A percentile compares a stretch with the other conserved stretches of the same genome.
Evolutionary conservation across 2,329 filamentous ascomycete genomes (phyloP).

Genomic region (Pleurostoma richardsiae): DNA sequence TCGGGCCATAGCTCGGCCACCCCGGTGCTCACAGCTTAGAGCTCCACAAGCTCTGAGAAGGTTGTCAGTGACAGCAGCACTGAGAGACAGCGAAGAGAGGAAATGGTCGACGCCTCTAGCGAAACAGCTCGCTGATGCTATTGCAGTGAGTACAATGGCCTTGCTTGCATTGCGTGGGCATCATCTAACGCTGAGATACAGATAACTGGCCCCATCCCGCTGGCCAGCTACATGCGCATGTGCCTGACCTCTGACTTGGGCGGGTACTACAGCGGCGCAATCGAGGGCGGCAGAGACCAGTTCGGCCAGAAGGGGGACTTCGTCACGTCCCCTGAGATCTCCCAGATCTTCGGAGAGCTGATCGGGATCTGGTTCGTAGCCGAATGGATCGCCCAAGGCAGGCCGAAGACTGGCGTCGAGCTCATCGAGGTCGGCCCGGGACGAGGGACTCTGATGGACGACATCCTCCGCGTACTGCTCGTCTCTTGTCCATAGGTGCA

Average conservation of each 20-base stretch:
- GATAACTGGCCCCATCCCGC: constrained; percentile 81
- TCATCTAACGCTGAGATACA: constrained; percentile 10
- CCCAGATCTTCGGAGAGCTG: constrained; percentile 92
- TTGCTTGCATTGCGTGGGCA: background rate
- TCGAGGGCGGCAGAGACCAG: constrained; percentile 67
- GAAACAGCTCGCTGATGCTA: constrained; percentile 80
- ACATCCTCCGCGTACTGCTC: constrained; percentile 76
- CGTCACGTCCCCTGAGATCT: constrained; percentile 95
- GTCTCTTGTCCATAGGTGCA: background rate
- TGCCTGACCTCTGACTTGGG: constrained; percentile 86
- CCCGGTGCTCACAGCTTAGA: background rate
- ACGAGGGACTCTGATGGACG: constrained; percentile 93
- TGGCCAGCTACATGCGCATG: constrained; percentile 97
- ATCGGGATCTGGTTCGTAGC: constrained; percentile 92
- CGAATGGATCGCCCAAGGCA: constrained; percentile 92
- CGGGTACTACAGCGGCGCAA: constrained; percentile 85
- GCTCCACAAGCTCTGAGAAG: constrained; percentile 2
- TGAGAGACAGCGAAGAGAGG: constrained; percentile 32
- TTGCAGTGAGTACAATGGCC: constrained; percentile 56
- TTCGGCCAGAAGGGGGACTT: constrained; percentile 95
- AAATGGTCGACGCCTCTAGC: constrained; percentile 92
- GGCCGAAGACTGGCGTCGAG: constrained; percentile 68
- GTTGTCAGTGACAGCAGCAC: constrained; percentile 3
- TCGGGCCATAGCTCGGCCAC: background rate
- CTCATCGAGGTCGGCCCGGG: constrained; percentile 93